Percentiles rank a stretch among this genome's conserved stretches.
Conservation (phyloP, 768 basidiomycete species). For the Melanogaster broomeanus region DNA sequence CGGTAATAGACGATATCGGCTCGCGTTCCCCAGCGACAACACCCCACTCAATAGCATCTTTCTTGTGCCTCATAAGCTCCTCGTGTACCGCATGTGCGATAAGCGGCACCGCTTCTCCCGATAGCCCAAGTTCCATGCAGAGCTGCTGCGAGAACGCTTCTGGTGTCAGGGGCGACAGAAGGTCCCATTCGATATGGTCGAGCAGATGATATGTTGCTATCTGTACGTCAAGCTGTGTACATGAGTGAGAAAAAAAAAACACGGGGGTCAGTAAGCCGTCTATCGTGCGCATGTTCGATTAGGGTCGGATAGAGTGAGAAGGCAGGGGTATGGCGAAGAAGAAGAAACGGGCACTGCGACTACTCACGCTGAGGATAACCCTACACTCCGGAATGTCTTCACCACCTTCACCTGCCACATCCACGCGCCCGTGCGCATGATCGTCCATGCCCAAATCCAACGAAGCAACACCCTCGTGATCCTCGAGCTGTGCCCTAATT, state of each 20-base stretch:
- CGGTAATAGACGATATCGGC: conserved; percentile 14
- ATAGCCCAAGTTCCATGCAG: conserved; percentile 83
- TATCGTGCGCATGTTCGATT: conserved; percentile 17
- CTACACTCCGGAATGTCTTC: conserved; percentile 77
- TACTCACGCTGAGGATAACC: conserved; percentile 74
- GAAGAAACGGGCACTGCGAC: conserved; percentile 1
- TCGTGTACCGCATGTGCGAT: conserved; percentile 94
- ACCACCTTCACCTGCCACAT: conserved; percentile 43
- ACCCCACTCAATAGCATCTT: conserved; percentile 93
- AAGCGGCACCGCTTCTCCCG: conserved; percentile 85
- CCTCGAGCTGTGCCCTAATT: conserved; percentile 90
- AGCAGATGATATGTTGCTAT: conserved; percentile 88
- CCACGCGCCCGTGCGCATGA: conserved; percentile 13
- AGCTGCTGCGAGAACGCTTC: conserved; percentile 80
- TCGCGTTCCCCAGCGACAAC: conserved; percentile 67
- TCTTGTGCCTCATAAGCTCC: conserved; percentile 93
- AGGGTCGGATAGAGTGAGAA: conserved; percentile 15
- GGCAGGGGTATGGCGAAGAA: conserved; percentile 1
- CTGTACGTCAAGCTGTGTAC: conserved; percentile 90
- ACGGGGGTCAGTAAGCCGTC: conserved; percentile 12
- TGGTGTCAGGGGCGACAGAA: conserved; percentile 89
- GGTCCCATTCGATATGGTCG: conserved; percentile 98
- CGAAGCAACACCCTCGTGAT: conserved; percentile 79
- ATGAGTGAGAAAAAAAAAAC: not conserved
- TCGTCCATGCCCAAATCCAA: conserved; percentile 63